Evolutionary conservation across 2,329 filamentous ascomycete genomes (phyloP), one percentile per base, ranked within the genome.

Genomic region (Arthrinium puccinioides): DNA sequence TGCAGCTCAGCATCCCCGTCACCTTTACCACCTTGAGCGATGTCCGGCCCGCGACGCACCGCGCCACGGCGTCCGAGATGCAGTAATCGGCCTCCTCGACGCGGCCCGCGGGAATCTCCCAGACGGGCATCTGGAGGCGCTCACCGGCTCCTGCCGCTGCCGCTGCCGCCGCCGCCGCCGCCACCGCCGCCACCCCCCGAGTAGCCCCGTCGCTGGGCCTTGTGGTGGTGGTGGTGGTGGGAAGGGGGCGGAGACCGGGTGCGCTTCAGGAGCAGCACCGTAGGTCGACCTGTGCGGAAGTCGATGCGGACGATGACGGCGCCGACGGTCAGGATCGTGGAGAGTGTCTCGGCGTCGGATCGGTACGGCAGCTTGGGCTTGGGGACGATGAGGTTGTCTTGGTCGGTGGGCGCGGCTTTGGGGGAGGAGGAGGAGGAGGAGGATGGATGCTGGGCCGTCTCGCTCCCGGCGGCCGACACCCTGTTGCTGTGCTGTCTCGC

Each of bases 251-350:
- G 18, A 6, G 32, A 32, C 9, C 26, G n/a, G 11, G 19, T 14
- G 25, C 49, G 46, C 18, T 48, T 43, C 1, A 56, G 46, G 23
- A 56, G 44, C 15, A 56, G 43, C 13, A 54, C 45, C 5, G 47
- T 48, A 2, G 50, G 52, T n/a, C 40, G 43, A 4, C 43, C 42
- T 15, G 47, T 50, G 32, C 45, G 34, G 3, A 41, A 34, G 34
- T 56, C 51, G 31, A 51, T 46, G 25, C 47, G 51, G 37, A 55
- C 52, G 37, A 57, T 47, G 42, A 51, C 55, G 9, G 49, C 48
- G 27, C 52, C 50, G 1, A 55, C 47, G 15, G 41, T 45, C 1
- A 57, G 43, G 6, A 16, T 9, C 5, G 31, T 23, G 21, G 24
- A 4, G 2, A 33, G 31, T n/a, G 20, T 16, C 14, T 21, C 24